These are phyloP conservation scores for Pseudoscleropodium purum DNA, from an alignment of 225 moss, liverwort and hornwort species.

Conservation along the genomic window DNA sequence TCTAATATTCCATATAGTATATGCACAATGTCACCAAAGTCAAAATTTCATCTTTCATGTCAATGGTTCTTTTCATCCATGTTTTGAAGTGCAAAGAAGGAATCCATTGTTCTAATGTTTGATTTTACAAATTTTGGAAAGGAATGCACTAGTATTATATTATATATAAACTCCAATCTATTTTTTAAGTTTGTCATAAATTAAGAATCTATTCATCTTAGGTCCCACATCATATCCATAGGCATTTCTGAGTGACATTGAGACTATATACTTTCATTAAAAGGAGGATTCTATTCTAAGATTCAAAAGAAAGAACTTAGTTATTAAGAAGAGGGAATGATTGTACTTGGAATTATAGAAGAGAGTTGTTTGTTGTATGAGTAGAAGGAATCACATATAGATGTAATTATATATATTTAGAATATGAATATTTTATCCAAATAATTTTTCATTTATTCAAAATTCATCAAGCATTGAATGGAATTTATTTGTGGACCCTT, in stretches of 20 bases:
- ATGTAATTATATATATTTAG: too few relatives aligned
- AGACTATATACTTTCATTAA: not conserved
- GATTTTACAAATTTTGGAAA: not conserved
- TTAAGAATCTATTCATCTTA: not conserved
- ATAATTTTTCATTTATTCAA: not conserved
- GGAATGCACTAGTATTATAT: not conserved
- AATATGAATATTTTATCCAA: not conserved
- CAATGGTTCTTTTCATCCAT: not conserved
- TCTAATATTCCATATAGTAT: not conserved
- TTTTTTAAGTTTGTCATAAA: not conserved
- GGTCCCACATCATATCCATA: fast-evolving
- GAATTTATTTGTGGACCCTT: not conserved
- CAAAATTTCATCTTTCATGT: fast-evolving
- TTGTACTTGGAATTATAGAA: not conserved
- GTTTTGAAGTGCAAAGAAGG: not conserved
- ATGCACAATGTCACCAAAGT: not conserved
- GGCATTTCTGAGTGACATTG: not conserved
- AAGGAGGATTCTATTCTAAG: not conserved
- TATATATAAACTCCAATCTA: not conserved
- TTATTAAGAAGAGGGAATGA: not conserved
- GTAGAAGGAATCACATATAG: not conserved
- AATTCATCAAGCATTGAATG: too few relatives aligned
- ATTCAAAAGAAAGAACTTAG: not conserved
- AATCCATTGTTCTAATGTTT: fast-evolving
- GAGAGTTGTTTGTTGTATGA: not conserved